phyloP scores from a whole-genome alignment of 2,329 filamentous ascomycete species.

The Orbilia oligospora region DNA sequence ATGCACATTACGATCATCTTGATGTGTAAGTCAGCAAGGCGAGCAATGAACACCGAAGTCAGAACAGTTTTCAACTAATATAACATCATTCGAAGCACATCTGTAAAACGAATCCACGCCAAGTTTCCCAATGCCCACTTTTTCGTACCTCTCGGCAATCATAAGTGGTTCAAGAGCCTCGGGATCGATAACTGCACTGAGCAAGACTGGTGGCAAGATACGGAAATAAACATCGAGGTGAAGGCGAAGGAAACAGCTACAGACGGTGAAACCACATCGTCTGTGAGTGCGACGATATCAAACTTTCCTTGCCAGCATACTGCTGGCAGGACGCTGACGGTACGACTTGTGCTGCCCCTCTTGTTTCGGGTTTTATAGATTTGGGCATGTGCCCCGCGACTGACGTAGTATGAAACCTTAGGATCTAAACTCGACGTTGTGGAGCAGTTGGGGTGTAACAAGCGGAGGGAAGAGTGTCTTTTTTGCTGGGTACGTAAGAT shows the following conservation, averaged over 20 bases:
- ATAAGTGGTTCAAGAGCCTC: constrained; percentile 78
- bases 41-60: constrained; percentile 63
- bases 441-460: constrained; percentile 86
- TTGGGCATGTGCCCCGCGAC: constrained; percentile 41
- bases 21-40: constrained; percentile 72
- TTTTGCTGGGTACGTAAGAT: constrained; percentile 76
- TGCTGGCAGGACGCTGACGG: constrained; percentile 65
- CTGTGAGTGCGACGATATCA: constrained; percentile 79
- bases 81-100: constrained; percentile 69
- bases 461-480: constrained; percentile 84
- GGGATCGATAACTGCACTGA: constrained; percentile 86
- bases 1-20: constrained; percentile 94
- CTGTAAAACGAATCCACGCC: constrained; percentile 72
- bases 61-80: constrained; percentile 65
- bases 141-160: constrained; percentile 87
- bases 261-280: constrained; percentile 59
- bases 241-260: constrained; percentile 60
- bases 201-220: constrained; percentile 91
- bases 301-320: constrained; percentile 90
- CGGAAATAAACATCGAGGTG: constrained; percentile 59
- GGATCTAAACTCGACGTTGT: constrained; percentile 83
- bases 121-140: constrained; percentile 80
- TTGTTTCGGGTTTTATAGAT: constrained; percentile 38
- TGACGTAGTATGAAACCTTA: constrained; percentile 68
- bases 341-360: constrained; percentile 28